A percentile compares a stretch with the other conserved stretches of the same genome.
phyloP scores from a whole-genome alignment of 768 basidiomycete species.

The Psilocybe cyanescens region DNA sequence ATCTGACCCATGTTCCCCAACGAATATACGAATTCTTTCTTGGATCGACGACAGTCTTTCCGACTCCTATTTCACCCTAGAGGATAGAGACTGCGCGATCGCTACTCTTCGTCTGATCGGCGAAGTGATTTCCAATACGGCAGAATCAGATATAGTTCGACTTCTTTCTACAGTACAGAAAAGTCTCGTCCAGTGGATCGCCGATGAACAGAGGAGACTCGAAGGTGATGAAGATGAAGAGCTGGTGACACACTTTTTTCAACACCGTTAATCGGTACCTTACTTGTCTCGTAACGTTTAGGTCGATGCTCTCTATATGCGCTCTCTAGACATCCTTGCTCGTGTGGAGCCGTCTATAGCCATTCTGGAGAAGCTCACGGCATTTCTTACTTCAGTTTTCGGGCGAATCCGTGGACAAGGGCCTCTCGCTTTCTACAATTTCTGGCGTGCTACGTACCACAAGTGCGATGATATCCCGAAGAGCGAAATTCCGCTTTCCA shows the following conservation, averaged over 20 bases:
- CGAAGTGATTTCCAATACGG: slow-evolving; percentile 31
- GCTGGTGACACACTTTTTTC: slow-evolving; percentile 39
- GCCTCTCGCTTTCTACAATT: slow-evolving; percentile 54
- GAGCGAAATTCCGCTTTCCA: slow-evolving; percentile 40
- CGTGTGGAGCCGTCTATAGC: slow-evolving; percentile 41
- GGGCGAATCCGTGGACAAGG: slow-evolving; percentile 50
- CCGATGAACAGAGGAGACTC: slow-evolving; percentile 45
- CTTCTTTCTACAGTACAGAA: slow-evolving; percentile 40
- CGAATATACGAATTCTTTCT: slow-evolving; percentile 9
- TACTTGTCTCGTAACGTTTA: slow-evolving; percentile 12
- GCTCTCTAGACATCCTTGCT: slow-evolving; percentile 42
- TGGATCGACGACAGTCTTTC: slow-evolving; percentile 14
- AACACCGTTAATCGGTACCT: not conserved
- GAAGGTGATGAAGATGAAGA: slow-evolving; percentile 47
- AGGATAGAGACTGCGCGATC: slow-evolving; percentile 30
- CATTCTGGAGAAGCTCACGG: slow-evolving; percentile 42
- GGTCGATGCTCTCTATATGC: slow-evolving; percentile 47
- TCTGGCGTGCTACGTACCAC: slow-evolving; percentile 63
- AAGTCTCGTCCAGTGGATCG: slow-evolving; percentile 55
- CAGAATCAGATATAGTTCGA: slow-evolving; percentile 31
- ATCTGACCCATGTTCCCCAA: not conserved
- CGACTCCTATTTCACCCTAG: slow-evolving; percentile 17
- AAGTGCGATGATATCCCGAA: slow-evolving; percentile 38
- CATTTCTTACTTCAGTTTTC: slow-evolving; percentile 57
- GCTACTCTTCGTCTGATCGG: slow-evolving; percentile 40